Evolutionary conservation across 768 basidiomycete species (phyloP), one percentile per base, ranked within the genome.

Genomic region (Tricholomella constricta): DNA sequence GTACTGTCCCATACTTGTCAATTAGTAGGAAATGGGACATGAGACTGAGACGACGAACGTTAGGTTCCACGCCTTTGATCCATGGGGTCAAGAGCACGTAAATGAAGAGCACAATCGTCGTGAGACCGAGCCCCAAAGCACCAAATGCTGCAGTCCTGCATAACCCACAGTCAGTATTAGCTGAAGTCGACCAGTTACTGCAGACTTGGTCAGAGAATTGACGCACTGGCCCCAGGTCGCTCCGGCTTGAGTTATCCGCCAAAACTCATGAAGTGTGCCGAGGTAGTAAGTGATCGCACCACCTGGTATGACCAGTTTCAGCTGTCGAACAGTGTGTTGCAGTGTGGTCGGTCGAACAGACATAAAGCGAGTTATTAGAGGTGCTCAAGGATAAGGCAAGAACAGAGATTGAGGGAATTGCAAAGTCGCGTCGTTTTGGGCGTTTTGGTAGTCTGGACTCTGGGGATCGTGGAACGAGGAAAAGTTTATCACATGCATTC

Each of bases 231-330:
- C 80, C 82, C 81, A 83, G 34, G 75, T 72, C 12, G 70, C 73
- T 55, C 65, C 66, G 49, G 64, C 65, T 15, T 73, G 65, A 4
- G 74, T 62, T 20, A 86, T 62, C 34, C 61, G 60, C 68, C 75
- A 74, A 56, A 88, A 74, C 60, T 81, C 69, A 36, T 74, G 68
- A 31, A 82, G 66, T 10, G 85, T 85, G 27, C 78, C 76, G 26
- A 90, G 72, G 62, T 81, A 80, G 65, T 83, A 85, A 3, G 88
- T 88, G 62, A 84, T 57, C 35, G 70, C 62, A 1, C 75, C 83
- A 10, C 89, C 89, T n/a, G 89, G 88, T 10, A 90, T 62, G 41
- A 89, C 81, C 50, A 90, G 84, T 64, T 90, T 88, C 63, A 91
- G 78, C 72, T 90, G 89, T 45, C 80, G 78, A 51, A 81, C 64